Percentiles rank a stretch among this genome's conserved stretches.
Conservation (phyloP, 345 rosid species). For the Salix viminalis region DNA sequence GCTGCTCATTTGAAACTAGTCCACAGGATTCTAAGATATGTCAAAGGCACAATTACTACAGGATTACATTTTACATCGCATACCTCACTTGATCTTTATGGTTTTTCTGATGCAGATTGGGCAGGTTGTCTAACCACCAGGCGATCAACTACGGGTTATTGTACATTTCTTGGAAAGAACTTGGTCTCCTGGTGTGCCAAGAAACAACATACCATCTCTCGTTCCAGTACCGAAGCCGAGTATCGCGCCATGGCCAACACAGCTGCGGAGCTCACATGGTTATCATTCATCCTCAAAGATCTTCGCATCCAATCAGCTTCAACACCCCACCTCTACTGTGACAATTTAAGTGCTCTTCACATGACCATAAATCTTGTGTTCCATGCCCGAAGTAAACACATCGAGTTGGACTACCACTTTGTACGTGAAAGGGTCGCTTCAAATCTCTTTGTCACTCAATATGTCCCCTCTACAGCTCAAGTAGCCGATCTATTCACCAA, state of each 20-base stretch:
- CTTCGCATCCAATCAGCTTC: too few relatives aligned
- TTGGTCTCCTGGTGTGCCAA: background rate
- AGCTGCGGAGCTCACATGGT: background rate
- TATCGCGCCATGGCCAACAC: background rate
- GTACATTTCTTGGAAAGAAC: background rate
- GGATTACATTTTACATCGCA: background rate
- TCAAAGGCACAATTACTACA: background rate
- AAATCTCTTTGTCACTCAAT: too few relatives aligned
- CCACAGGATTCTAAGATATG: background rate
- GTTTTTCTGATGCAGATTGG: background rate
- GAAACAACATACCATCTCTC: background rate
- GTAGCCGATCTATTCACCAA: too few relatives aligned
- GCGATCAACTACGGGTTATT: background rate
- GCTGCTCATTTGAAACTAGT: background rate
- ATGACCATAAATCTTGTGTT: too few relatives aligned
- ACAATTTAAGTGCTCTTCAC: too few relatives aligned
- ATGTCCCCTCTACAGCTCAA: too few relatives aligned
- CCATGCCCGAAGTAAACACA: too few relatives aligned
- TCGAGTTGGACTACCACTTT: too few relatives aligned
- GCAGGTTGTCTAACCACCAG: background rate
- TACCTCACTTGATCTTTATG: background rate
- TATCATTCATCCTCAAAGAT: background rate
- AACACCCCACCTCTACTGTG: too few relatives aligned
- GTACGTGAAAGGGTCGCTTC: too few relatives aligned
- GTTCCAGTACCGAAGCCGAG: background rate